Conservation (phyloP, 2,329 filamentous ascomycete species). For the Diaporthe destruens region DNA sequence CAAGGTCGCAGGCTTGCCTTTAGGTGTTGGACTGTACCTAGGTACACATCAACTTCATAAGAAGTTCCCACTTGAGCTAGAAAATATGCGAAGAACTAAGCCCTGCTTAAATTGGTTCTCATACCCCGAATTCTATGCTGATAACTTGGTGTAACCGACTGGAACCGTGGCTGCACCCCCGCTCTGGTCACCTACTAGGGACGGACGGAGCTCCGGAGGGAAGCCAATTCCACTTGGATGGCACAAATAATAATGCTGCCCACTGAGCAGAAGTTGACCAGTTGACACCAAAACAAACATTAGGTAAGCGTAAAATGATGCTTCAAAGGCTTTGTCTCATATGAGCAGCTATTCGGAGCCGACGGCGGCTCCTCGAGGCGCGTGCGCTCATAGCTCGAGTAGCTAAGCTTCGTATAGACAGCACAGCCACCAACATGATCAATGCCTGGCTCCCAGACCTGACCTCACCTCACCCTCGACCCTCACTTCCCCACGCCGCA, state of each 20-base stretch:
- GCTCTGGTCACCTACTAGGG: neutral
- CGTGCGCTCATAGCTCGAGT: neutral
- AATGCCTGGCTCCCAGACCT: constrained; percentile 3
- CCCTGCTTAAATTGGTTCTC: neutral
- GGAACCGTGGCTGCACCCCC: neutral
- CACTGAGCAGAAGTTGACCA: neutral
- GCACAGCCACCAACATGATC: constrained; percentile 17
- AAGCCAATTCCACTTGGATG: neutral
- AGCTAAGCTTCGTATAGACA: constrained; percentile 18
- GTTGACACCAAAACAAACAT: neutral
- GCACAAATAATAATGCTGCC: neutral
- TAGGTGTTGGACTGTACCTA: too few species aligned
- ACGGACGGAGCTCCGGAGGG: neutral
- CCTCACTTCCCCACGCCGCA: neutral
- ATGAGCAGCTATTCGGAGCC: neutral
- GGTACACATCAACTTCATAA: neutral
- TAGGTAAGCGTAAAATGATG: neutral
- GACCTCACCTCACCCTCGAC: neutral
- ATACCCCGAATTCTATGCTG: neutral
- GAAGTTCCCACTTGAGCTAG: neutral
- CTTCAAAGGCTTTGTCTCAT: neutral
- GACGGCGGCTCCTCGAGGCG: neutral
- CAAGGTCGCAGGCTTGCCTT: too few species aligned
- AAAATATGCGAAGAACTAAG: neutral
- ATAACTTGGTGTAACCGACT: neutral